Base-by-base conservation (phyloP, 1,284 basidiomycete genomes). In the Abortiporus biennis region DNA sequence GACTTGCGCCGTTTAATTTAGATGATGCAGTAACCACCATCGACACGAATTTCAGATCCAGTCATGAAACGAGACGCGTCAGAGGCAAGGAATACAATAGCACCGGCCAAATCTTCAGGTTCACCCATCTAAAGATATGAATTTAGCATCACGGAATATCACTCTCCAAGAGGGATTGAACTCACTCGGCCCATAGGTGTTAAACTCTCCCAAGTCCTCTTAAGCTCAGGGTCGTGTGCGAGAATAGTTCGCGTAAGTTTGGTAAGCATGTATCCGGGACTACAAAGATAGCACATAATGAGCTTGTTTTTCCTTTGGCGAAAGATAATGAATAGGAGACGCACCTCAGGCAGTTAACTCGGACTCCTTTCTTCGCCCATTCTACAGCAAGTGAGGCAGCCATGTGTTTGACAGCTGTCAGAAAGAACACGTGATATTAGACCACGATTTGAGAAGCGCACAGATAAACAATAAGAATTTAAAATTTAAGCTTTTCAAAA, bases 261-360 rank as follows among this genome's bases (percentile, higher is more conserved):
- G 8, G 93, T 96, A 47, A 90, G 66, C 79, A 92, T 92, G 68
- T 93, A 94, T 19, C 91, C 91, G 13, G 90, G 89, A 53, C 86
- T 88, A 53, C 24, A 31, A 8, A 38, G 32, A 30, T 21, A 21
- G 34, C 21, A 36, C 33, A 40, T 22, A 20, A 15, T 24, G 21
- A 8, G 40, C n/a, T 9, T 9, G 11, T 34, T 15, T 17, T 34
- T 25, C n/a, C 24, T 30, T 19, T 12, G 32, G 6, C 12, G 20
- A 11, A 33, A n/a, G 34, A 9, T 11, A 23, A 33, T 27, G 12
- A 42, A 36, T 17, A 31, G 15, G 40, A 25, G 17, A 45, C 65
- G 44, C 49, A 80, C 84, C 84, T 87, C 43, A 91, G 61, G 25
- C 73, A 66, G 63, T 93, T 93, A 46, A 93, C 91, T 38, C 90